Evolutionary conservation across 2,329 filamentous ascomycete species (phyloP).

Genomic region (Aspergillus caelatus): DNA sequence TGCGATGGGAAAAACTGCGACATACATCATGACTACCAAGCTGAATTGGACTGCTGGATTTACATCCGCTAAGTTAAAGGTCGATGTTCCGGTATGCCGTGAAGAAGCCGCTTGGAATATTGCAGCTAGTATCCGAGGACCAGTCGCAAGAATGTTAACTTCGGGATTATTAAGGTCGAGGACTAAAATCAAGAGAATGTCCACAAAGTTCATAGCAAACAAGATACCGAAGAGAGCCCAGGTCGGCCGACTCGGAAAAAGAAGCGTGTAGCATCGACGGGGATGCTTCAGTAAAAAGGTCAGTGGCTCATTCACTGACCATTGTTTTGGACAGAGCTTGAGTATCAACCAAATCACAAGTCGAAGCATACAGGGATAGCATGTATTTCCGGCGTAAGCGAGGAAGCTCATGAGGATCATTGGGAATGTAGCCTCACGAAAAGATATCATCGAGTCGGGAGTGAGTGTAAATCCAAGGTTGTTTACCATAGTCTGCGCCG

Average conservation of each 20-base stretch:
- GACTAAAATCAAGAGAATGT: conserved; percentile 58
- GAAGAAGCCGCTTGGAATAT: conserved; percentile 60
- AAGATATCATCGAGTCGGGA: conserved; percentile 57
- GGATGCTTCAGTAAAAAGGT: conserved; percentile 65
- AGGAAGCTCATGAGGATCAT: conserved; percentile 45
- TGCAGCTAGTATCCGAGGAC: conserved; percentile 57
- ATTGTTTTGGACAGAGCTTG: conserved; percentile 47
- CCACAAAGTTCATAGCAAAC: conserved; percentile 56
- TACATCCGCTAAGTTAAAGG: conserved; percentile 54
- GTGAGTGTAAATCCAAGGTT: conserved; percentile 60
- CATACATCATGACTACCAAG: conserved; percentile 93
- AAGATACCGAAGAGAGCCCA: conserved; percentile 59
- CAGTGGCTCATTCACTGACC: conserved; percentile 43
- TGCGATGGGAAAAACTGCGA: conserved; percentile 91
- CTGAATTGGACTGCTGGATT: conserved; percentile 61
- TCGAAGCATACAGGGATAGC: conserved; percentile 59
- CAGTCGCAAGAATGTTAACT: conserved; percentile 44
- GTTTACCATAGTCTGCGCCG: conserved; percentile 54
- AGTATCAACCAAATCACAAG: conserved; percentile 61
- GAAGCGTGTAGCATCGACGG: conserved; percentile 63
- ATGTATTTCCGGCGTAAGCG: conserved; percentile 44
- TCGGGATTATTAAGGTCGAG: conserved; percentile 56
- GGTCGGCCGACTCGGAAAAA: conserved; percentile 62
- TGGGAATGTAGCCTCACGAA: conserved; percentile 48
- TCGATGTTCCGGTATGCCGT: conserved; percentile 54